Base-by-base conservation (phyloP, 139 green algal genomes). In the Eudorina sp. region DNA sequence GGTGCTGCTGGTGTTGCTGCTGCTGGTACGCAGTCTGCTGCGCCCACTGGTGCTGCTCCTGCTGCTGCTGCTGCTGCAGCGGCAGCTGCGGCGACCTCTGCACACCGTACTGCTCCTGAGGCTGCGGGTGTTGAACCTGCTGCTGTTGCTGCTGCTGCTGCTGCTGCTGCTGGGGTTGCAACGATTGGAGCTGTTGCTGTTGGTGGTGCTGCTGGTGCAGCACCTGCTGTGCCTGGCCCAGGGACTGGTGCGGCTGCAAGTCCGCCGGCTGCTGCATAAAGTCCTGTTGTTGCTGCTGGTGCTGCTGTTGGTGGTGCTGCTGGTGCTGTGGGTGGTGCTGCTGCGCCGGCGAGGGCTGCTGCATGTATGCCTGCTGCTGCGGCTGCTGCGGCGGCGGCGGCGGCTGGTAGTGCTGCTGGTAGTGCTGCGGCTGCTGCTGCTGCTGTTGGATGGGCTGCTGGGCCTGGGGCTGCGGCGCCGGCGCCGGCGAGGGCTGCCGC, bases 301-400 rank as follows among this genome's bases (percentile, higher is more conserved):
- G 72, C 27, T 53, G 46, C 41, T 53, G 68, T 14, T 66, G 40
- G 19, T 81, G 83, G 29, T 80, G 84, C 36, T 82, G 55, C 41
- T 82, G 83, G 19, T 83, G 83, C 41, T 40, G 3, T 14, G 16
- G 64, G 18, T 38, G 29, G 3, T 4, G 64, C 16, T 43, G 11
- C 34, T 43, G 64, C 14, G n/a, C 13, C 64, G 73, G 83, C n/a
- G 16, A 62, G 41, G 34, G 41, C 29, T 78, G 82, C 27, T 88
- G 41, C 29, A 43, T 38, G 2, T 34, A 27, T 34, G 34, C 25
- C n/a, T 73, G 64, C 3, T 34, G n/a, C 16, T 23, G 25, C 64
- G n/a, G 27, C 16, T 23, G 64, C 45, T 80, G 64, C 45, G 70
- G 77, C 13, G 55, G n/a, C 8, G 34, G 77, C 53, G 41, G 77